Evolutionary conservation across 768 basidiomycete genomes (phyloP), one percentile per base, ranked within the genome.

Genomic region (Russula ochroleuca): DNA sequence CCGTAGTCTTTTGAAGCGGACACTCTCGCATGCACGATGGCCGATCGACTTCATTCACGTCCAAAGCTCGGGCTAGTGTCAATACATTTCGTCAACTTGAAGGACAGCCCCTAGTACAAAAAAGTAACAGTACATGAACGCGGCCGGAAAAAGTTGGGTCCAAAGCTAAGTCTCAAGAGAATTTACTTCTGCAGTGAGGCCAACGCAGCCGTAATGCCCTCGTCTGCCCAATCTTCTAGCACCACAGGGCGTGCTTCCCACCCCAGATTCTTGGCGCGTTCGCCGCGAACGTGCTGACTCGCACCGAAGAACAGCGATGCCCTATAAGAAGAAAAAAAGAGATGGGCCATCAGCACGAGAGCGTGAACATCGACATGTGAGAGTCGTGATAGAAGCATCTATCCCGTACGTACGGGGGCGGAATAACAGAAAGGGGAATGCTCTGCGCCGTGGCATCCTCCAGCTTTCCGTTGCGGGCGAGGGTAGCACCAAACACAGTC

Each of bases 401-500:
- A 17, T 38, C 21, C 17, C 8, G n/a, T 11, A 65, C 64, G 25
- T 35, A 65, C 64, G 60, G 64, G 40, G 28, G 21, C 5, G 53
- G 47, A 25, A 57, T 5, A 4, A 21, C 23, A n/a, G 61, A 41
- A 2, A 47, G 13, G 5, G 55, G 2, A 23, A 65, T 28, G 37
- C 64, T 62, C 17, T 62, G 41, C n/a, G 60, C 17, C 3, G 48
- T 52, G 19, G 40, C 54, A 19, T 65, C 43, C 40, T 41, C 50
- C 19, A 65, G 41, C 40, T 21, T 49, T 43, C 64, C 64, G 4
- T 40, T 10, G 5, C 52, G 21, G 14, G 21, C 35, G 19, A 65
- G 53, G 19, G 14, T 13, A 5, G 7, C 17, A 1, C 53, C 59
- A 10, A 51, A 21, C 7, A 47, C 17, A 19, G 38, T 57, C 45